Base-by-base conservation (phyloP, 1,284 basidiomycete genomes). In the Salmacisia buchloeana region DNA sequence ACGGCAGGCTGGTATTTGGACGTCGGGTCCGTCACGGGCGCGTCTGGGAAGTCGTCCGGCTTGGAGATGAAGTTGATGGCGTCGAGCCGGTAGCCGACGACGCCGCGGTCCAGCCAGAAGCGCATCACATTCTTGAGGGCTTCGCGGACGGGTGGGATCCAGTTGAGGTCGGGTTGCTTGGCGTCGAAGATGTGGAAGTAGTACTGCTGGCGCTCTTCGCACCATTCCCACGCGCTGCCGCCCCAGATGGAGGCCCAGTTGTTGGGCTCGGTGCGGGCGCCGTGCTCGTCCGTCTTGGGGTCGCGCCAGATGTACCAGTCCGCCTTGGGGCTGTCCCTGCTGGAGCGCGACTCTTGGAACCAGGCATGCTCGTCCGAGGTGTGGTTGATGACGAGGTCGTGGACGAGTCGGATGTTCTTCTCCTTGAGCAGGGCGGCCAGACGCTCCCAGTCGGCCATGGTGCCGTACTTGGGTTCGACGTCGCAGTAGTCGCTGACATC, bases 301-400 rank as follows among this genome's bases (percentile, higher is more conserved):
- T 86, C 85, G 18, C 87, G 85, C 87, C 89, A 90, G 70, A 89
- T 85, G 80, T 89, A 90, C 85, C 87, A 88, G 74, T 88, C 85
- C 9, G 88, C 83, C 79, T 88, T 89, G 0, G 86, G 83, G 72
- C 77, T 83, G 2, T 84, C 80, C 70, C 85, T 86, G 65, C 83
- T 84, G 1, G 84, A 84, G 61, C 85, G 83, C 21, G 88, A 89
- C 65, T 86, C 83, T 60, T 84, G 75, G 81, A 90, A 91, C 89
- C 89, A 91, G 21, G 83, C 84, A 35, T 74, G 72, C 67, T 74
- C 71, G 80, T 89, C 86, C 2, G 87, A 89, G 5, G 86, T 86
- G 79, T 90, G 89, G 78, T 90, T 91, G n/a, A 88, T 86, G 33
- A 90, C 89, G 2, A 91, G 84, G 76, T 90, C 88, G 83, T 90